Base-by-base conservation (phyloP, 2,329 filamentous ascomycete species). In the Juglanconis oblonga region DNA sequence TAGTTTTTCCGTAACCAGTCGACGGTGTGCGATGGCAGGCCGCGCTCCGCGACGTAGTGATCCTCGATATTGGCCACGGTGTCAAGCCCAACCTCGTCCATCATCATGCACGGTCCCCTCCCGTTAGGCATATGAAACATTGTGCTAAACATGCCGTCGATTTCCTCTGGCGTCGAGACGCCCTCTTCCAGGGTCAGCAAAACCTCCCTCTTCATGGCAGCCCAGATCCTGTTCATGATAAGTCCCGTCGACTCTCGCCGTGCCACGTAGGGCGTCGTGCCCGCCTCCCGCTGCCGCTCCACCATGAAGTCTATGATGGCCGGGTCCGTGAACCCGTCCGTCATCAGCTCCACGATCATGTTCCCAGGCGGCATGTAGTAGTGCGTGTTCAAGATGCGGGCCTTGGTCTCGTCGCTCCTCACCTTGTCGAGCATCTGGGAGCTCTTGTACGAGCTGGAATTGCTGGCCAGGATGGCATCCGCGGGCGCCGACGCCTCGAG, bases 371-470 rank as follows among this genome's bases (percentile, higher is more conserved):
- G 72, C 52, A 73, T 70, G 63, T 70, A 71, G 58, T 74, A 73
- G 57, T 73, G 71, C 42, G 69, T 71, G 65, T 73, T 74, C 33
- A 73, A 62, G 14, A 74, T 63, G 3, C 71, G 70, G 3, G 50
- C 52, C 59, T 74, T 78, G 0, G 73, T 73, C 1, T 67, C 67
- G 0, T 73, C 71, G 0, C 67, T 40, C 40, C 29, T 64, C 2
- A 83, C 69, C 29, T 77, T 75, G 1, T 67, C 72, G 0, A 84
- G 62, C 74, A 85, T 79, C 57, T 81, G 74, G 0, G 74, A 71
- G 0, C 78, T 78, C 65, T 79, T 81, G 72, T 78, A 84, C 0
- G 80, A 83, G 0, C 79, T 82, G 0, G 77, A 81, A 55, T 84
- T 85, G 13, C 74, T 78, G 0, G 74, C 77, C 0, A 85, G 66